Percentiles rank a stretch among this genome's conserved stretches.
Evolutionary conservation across 2,329 filamentous ascomycete species (phyloP).

Genomic region (Stemphylium lycopersici): DNA sequence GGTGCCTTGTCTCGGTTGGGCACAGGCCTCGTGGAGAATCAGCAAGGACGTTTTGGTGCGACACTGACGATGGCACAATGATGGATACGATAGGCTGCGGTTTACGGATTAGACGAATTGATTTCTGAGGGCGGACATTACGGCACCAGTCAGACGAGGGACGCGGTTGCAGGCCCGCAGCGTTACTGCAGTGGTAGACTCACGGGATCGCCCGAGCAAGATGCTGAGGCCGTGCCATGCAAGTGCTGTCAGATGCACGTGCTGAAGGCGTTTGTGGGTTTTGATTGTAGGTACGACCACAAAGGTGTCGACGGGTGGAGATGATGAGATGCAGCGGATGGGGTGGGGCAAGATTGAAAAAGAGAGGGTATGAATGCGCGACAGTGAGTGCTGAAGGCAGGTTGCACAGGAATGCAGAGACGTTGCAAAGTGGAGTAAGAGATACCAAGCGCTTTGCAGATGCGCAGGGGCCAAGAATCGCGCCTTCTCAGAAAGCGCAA

Average conservation of each 20-base stretch:
- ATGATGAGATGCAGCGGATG: not conserved
- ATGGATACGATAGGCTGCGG: slow-evolving; percentile 15
- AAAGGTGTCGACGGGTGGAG: not conserved
- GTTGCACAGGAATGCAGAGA: slow-evolving; percentile 8
- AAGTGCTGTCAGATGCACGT: not conserved
- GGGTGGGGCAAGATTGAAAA: no score
- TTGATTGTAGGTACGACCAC: not conserved
- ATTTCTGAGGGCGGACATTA: slow-evolving; percentile 30
- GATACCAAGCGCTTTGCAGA: slow-evolving; percentile 18
- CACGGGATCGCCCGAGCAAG: slow-evolving; percentile 31
- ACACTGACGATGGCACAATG: slow-evolving; percentile 12
- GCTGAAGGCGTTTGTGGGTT: not conserved
- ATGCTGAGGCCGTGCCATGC: slow-evolving; percentile 17
- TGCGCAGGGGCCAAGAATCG: slow-evolving; percentile 15
- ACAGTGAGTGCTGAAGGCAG: not conserved
- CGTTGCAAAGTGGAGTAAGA: slow-evolving; percentile 16
- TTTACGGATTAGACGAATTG: slow-evolving; percentile 27
- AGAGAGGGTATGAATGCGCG: not conserved
- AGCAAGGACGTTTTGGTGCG: slow-evolving; percentile 17
- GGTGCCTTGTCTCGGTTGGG: not conserved
- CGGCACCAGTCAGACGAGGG: slow-evolving; percentile 18
- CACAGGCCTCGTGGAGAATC: not conserved
- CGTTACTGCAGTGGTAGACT: slow-evolving; percentile 19
- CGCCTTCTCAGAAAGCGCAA: not conserved
- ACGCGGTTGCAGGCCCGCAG: slow-evolving; percentile 25